These are phyloP conservation scores for Cutaneotrichosporon curvatum DNA, from an alignment of 1,284 basidiomycete genomes.

Conservation along the genomic window DNA sequence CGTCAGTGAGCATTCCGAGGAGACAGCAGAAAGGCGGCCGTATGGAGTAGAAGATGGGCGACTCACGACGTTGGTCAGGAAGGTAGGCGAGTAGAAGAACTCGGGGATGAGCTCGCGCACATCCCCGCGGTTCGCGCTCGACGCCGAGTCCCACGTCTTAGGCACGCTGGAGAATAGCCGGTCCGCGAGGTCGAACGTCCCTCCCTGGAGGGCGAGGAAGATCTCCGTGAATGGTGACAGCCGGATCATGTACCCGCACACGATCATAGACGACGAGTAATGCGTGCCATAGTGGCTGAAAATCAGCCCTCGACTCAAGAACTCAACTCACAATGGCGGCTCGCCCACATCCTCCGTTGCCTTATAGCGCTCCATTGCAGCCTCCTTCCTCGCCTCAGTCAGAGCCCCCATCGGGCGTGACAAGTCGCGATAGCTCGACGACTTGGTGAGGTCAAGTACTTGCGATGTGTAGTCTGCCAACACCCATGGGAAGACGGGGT, in stretches of 20 bases:
- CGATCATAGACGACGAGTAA: conserved; percentile 94
- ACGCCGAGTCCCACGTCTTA: conserved; percentile 76
- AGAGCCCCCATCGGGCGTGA: conserved; percentile 88
- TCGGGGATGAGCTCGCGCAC: conserved; percentile 92
- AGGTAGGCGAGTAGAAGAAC: conserved; percentile 59
- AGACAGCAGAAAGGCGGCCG: conserved; percentile 51
- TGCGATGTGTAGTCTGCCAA: conserved; percentile 75
- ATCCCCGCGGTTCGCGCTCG: conserved; percentile 79
- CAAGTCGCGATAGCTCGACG: conserved; percentile 62
- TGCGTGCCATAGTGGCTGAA: conserved; percentile 75
- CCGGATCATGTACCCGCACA: conserved; percentile 88
- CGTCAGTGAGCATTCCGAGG: conserved; percentile 1
- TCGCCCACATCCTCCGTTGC: conserved; percentile 75
- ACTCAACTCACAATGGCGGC: conserved; percentile 57
- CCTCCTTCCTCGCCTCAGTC: conserved; percentile 62
- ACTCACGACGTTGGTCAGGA: conserved; percentile 49
- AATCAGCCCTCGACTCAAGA: not conserved
- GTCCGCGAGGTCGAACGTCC: conserved; percentile 95
- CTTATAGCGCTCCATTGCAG: conserved; percentile 65
- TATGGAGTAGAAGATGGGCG: no score
- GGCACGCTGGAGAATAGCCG: conserved; percentile 77
- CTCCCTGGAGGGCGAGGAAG: conserved; percentile 68
- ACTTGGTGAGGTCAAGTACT: conserved; percentile 61
- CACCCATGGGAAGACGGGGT: conserved; percentile 87
- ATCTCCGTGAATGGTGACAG: conserved; percentile 84